These are phyloP conservation scores for Cladophialophora bantiana DNA, from an alignment of 2,329 filamentous ascomycete species.

Conservation along the genomic window DNA sequence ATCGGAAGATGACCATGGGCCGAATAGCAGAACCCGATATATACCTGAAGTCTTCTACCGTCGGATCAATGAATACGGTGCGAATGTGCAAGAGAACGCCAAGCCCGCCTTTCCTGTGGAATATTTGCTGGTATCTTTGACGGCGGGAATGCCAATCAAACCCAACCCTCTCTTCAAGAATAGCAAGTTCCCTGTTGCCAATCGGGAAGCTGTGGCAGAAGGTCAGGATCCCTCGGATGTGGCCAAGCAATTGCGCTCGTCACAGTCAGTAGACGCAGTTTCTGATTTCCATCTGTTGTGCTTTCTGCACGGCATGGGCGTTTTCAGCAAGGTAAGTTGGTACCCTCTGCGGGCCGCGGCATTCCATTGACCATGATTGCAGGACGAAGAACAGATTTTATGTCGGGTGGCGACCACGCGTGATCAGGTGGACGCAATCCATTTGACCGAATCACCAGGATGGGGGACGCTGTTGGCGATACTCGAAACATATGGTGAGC, in stretches of 20 bases:
- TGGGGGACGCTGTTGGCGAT: slow-evolving; percentile 95
- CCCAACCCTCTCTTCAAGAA: slow-evolving; percentile 76
- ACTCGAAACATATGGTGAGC: slow-evolving; percentile 92
- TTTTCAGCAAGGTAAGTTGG: slow-evolving; percentile 79
- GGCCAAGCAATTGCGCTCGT: slow-evolving; percentile 72
- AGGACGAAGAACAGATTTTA: slow-evolving; percentile 90
- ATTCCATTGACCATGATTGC: slow-evolving; percentile 34
- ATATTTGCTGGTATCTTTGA: slow-evolving; percentile 93
- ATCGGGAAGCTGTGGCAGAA: slow-evolving; percentile 84
- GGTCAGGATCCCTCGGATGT: slow-evolving; percentile 77
- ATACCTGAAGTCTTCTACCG: slow-evolving; percentile 98
- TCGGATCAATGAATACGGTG: slow-evolving; percentile 93
- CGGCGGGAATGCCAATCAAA: slow-evolving; percentile 89
- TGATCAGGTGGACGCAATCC: slow-evolving; percentile 79
- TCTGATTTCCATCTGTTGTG: slow-evolving; percentile 96
- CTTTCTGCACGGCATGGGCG: slow-evolving; percentile 80
- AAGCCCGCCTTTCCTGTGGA: slow-evolving; percentile 97
- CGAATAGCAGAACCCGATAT: slow-evolving; percentile 75
- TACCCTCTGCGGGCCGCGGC: slow-evolving; percentile 29
- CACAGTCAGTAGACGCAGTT: slow-evolving; percentile 70
- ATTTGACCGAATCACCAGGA: slow-evolving; percentile 83
- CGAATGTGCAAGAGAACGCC: slow-evolving; percentile 94
- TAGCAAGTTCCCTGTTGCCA: slow-evolving; percentile 84
- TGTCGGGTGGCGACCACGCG: slow-evolving; percentile 84
- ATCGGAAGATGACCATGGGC: slow-evolving; percentile 81